A percentile compares a stretch with the other conserved stretches of the same genome.
Evolutionary conservation across 73 alveolate genomes (phyloP).

Genomic region (Stentor roeselii): DNA sequence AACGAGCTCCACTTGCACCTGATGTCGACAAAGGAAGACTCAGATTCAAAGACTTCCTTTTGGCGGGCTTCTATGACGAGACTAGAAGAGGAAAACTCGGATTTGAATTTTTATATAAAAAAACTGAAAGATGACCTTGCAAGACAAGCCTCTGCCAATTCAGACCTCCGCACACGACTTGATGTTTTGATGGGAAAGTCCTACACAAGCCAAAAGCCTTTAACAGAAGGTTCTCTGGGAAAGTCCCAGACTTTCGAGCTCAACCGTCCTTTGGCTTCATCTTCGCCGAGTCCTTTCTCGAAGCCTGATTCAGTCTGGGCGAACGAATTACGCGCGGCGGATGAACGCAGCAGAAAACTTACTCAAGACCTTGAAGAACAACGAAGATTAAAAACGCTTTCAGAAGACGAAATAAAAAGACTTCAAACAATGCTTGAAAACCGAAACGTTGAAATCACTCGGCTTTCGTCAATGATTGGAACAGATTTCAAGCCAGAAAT

Average conservation of each 20-base stretch:
- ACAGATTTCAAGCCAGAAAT: conserved; percentile 37
- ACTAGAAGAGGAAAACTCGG: conserved; percentile 56
- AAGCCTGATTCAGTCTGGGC: conserved; percentile 44
- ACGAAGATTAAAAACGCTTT: background rate
- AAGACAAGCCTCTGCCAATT: conserved; percentile 27
- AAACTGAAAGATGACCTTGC: conserved; percentile 48
- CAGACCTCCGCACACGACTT: conserved; percentile 31
- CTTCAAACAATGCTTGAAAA: background rate
- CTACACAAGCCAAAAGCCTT: conserved; percentile 36
- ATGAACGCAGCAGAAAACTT: conserved; percentile 34
- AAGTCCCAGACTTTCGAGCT: conserved; percentile 28
- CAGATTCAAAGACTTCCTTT: conserved; percentile 55
- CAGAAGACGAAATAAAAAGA: conserved; percentile 21
- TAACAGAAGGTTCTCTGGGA: conserved; percentile 20
- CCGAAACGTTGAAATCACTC: conserved; percentile 39
- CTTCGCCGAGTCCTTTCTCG: background rate
- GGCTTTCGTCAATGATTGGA: conserved; percentile 22
- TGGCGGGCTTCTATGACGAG: conserved; percentile 59
- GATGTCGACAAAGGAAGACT: conserved; percentile 85
- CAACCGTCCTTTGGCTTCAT: conserved; percentile 26
- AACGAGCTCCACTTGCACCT: conserved; percentile 89
- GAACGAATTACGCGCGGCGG: conserved; percentile 48
- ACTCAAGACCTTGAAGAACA: conserved; percentile 30
- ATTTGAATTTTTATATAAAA: conserved; percentile 43
- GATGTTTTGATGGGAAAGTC: conserved; percentile 39